Evolutionary conservation across 164 flowering plant species (phyloP), one percentile per base, ranked within the genome.

Genomic region (Tinospora cordifolia): DNA sequence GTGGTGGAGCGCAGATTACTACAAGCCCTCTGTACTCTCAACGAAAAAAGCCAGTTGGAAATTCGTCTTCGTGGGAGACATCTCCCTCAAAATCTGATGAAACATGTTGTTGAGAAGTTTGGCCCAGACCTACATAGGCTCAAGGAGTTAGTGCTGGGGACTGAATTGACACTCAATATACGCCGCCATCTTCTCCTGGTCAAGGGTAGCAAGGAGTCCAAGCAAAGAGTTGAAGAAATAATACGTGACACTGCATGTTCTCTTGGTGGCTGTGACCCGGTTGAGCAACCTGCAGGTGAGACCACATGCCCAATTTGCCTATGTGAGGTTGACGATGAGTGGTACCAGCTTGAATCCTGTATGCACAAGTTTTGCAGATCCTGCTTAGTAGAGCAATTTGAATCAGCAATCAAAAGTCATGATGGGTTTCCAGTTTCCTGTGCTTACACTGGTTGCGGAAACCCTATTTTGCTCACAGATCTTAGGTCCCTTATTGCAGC

Each of bases 101-200:
- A 90, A 75, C 78, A 82, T 74, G 82, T 92, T 36, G 92, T 95
- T 12, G 75, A 79, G 63, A 78, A 73, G 47, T 95, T 87, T 78
- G 99, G 99, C 21, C 90, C 98, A 0, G 89, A 88, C 46, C 90
- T 95, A 30, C 80, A 78, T n/a, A 88, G 93, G 51, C 89, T 95
- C 63, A 88, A 83, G 71, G 85, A 86, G 71, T 82, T 71, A 81
- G 77, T 90, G 0, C 92, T 90, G 3, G 95, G 71, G 22, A 92
- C 85, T 21, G 86, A 83, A 0, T 74, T 95, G 22, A 72, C 72
- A 0, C 88, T 95, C 11, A 82, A 86, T 65, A 77, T 84, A 11
- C 84, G 84, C n/a, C 85, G 81, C 2, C 98, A 91, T 70, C 63
- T 80, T 38, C 85, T 95, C 65, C 80, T 75, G 8, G 64, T 91